A percentile compares a stretch with the other conserved stretches of the same genome.
phyloP scores from a whole-genome alignment of 768 basidiomycete species.

The Hygrocybe coccinea region DNA sequence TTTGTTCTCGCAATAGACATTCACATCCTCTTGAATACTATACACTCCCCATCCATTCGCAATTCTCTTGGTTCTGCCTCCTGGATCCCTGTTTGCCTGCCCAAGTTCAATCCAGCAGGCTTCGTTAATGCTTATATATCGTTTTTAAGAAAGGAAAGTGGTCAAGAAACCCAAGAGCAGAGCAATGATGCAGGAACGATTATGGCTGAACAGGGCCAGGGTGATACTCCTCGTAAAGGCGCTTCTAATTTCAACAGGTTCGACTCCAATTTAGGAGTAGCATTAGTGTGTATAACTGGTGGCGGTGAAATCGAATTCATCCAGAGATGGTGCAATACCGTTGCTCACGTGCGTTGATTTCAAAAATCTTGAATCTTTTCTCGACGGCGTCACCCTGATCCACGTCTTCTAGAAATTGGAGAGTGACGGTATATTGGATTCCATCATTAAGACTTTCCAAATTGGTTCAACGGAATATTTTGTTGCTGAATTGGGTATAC shows the following conservation, averaged over 20 bases:
- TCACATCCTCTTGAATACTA: constrained; percentile 87
- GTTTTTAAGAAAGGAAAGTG: constrained; percentile 51
- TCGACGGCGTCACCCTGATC: not conserved
- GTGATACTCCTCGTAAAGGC: not conserved
- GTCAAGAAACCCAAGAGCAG: not conserved
- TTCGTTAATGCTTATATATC: constrained; percentile 91
- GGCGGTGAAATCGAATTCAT: constrained; percentile 84
- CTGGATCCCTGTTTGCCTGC: constrained; percentile 94
- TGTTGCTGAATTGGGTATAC: constrained; percentile 74
- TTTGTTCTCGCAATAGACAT: constrained; percentile 52
- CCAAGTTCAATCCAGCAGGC: constrained; percentile 83
- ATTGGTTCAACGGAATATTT: constrained; percentile 57
- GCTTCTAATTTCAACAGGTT: not conserved
- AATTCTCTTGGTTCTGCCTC: constrained; percentile 78
- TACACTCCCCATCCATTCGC: constrained; percentile 73
- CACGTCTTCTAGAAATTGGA: constrained; percentile 52
- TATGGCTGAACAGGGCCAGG: not conserved
- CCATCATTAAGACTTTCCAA: constrained; percentile 44
- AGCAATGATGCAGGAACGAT: not conserved
- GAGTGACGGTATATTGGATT: constrained; percentile 50
- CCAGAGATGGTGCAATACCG: constrained; percentile 66
- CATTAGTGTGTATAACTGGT: constrained; percentile 75
- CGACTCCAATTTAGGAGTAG: constrained; percentile 42
- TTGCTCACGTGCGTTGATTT: constrained; percentile 45
- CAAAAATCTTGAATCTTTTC: not conserved